phyloP scores from a whole-genome alignment of 441 rosid species.

The Pelargonium hybrid region DNA sequence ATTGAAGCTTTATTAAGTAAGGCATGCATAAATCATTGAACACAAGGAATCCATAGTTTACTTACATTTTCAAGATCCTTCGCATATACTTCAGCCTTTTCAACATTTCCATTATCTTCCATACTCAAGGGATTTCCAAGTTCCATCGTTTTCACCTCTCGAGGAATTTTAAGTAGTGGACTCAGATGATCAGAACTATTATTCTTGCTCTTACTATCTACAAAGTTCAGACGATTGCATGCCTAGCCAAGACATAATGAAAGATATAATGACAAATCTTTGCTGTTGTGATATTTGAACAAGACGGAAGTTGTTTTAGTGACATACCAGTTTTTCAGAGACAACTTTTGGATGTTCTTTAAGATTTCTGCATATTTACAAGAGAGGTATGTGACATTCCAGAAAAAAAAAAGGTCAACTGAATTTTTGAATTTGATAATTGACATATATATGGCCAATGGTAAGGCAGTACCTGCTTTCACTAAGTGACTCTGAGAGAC shows the following conservation, averaged over 20 bases:
- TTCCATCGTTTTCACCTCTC: slow-evolving; percentile 31
- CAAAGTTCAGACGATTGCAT: slow-evolving; percentile 24
- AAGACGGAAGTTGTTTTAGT: slow-evolving; percentile 13
- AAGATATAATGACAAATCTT: slow-evolving; percentile 14
- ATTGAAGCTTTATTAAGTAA: not conserved
- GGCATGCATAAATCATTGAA: not conserved
- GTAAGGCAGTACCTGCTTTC: slow-evolving; percentile 49
- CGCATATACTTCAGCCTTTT: slow-evolving; percentile 69
- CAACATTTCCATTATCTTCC: slow-evolving; percentile 46
- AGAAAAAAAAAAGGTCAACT: not conserved
- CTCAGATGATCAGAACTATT: slow-evolving; percentile 20
- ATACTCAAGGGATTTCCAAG: slow-evolving; percentile 25
- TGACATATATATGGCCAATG: not conserved
- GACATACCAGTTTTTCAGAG: slow-evolving; percentile 41
- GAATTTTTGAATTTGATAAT: slow-evolving; percentile 7
- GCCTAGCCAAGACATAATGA: slow-evolving; percentile 29
- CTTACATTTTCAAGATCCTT: slow-evolving; percentile 77
- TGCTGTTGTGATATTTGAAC: not conserved
- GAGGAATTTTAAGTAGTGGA: slow-evolving; percentile 23
- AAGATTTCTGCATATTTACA: slow-evolving; percentile 35
- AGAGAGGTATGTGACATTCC: slow-evolving; percentile 11
- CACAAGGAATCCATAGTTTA: slow-evolving; percentile 10
- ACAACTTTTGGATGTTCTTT: slow-evolving; percentile 30
- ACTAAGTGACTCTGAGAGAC: slow-evolving; percentile 47
- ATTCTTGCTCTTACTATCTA: slow-evolving; percentile 21